These are phyloP conservation scores for Crithidia brevicula DNA, from an alignment of 208 protist genomes.

Conservation along the genomic window DNA sequence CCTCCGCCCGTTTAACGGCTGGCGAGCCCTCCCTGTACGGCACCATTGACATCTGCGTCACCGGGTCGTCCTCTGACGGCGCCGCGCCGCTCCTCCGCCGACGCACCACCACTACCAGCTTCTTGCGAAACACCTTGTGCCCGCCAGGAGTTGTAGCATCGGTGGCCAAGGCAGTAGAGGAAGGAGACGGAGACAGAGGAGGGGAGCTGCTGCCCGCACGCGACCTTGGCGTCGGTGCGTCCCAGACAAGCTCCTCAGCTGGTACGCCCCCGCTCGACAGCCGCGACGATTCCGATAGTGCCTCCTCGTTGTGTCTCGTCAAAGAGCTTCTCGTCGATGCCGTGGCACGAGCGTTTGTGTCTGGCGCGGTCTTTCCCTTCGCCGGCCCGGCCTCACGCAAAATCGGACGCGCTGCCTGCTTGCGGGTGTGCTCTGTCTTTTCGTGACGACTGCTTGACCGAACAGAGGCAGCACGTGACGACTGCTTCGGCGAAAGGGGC, in stretches of 20 bases:
- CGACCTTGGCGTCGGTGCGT: not conserved
- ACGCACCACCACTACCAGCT: conserved; percentile 55
- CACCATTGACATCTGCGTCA: conserved; percentile 42
- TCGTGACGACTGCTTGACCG: not conserved
- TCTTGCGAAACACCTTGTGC: conserved; percentile 56
- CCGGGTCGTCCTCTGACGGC: conserved; percentile 42
- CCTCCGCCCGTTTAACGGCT: conserved; percentile 14
- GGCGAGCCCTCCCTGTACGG: conserved; percentile 31
- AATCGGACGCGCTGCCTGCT: not conserved
- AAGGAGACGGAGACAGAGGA: not conserved
- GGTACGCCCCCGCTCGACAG: conserved; percentile 26
- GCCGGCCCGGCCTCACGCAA: not conserved
- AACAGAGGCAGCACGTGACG: not conserved
- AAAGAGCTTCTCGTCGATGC: not conserved
- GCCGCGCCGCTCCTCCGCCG: conserved; percentile 24
- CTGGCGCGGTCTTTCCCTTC: not conserved
- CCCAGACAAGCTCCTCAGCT: conserved; percentile 31
- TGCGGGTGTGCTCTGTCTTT: not conserved
- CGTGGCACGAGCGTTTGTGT: not conserved
- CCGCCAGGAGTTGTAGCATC: conserved; percentile 16
- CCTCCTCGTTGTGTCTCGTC: not conserved
- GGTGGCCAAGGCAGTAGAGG: not conserved
- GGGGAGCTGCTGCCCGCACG: conserved; percentile 7
- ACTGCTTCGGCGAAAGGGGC: not conserved
- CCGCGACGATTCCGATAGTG: not conserved